These are phyloP conservation scores for Singerocomus inundabilis DNA, from an alignment of 1,284 basidiomycete species.

Conservation along the genomic window DNA sequence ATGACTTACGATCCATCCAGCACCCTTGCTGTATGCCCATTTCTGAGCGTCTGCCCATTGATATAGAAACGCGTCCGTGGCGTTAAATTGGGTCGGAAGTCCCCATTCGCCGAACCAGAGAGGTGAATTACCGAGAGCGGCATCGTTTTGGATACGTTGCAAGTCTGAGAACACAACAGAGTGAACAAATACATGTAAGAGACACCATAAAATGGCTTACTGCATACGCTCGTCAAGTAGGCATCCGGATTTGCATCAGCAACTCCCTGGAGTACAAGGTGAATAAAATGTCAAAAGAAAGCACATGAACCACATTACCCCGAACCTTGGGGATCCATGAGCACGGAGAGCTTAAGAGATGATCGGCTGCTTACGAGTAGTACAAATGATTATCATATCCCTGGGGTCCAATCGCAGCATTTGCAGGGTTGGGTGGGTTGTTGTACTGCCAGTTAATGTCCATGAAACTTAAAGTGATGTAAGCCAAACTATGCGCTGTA, in stretches of 20 bases:
- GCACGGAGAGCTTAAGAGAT: neutral
- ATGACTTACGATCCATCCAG: slow-evolving; percentile 66
- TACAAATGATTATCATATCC: slow-evolving; percentile 81
- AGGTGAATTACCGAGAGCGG: slow-evolving; percentile 39
- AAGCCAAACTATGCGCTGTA: neutral
- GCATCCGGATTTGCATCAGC: slow-evolving; percentile 61
- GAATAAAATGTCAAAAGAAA: slow-evolving; percentile 9
- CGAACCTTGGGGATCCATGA: slow-evolving; percentile 45
- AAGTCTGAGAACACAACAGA: slow-evolving; percentile 14
- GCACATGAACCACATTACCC: slow-evolving; percentile 48
- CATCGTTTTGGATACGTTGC: slow-evolving; percentile 35
- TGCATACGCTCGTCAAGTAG: slow-evolving; percentile 68
- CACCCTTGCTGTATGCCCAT: slow-evolving; percentile 55
- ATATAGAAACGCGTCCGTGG: slow-evolving; percentile 58
- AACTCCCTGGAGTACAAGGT: slow-evolving; percentile 50
- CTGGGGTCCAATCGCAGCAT: slow-evolving; percentile 65
- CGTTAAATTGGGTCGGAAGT: slow-evolving; percentile 63
- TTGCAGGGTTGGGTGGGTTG: slow-evolving; percentile 65
- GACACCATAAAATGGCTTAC: slow-evolving; percentile 38
- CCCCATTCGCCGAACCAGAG: slow-evolving; percentile 64
- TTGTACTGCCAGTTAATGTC: slow-evolving; percentile 73
- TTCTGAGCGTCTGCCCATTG: slow-evolving; percentile 84
- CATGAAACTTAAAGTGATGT: slow-evolving; percentile 58
- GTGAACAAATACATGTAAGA: neutral
- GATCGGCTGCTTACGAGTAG: slow-evolving; percentile 48